phyloP scores from a whole-genome alignment of 2,329 filamentous ascomycete species.

The Phialophora macrospora region DNA sequence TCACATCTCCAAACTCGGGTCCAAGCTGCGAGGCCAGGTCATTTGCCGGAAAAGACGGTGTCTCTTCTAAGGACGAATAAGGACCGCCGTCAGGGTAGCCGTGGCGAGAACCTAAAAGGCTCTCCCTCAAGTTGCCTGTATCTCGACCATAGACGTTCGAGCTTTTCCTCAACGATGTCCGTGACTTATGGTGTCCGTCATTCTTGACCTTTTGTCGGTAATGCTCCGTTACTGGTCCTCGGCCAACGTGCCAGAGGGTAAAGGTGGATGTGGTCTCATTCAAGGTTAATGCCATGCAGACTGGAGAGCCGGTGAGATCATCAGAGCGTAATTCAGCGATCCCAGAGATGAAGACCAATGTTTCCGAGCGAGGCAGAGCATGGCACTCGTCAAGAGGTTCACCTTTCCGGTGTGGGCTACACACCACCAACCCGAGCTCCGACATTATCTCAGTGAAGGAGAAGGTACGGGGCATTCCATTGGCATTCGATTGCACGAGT shows the following conservation, averaged over 20 bases:
- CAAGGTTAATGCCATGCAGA: conserved; percentile 34
- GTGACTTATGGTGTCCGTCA: conserved; percentile 33
- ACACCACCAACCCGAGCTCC: conserved; percentile 38
- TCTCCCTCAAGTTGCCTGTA: conserved; percentile 74
- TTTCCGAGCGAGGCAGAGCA: conserved; percentile 33
- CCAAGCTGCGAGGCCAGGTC: conserved; percentile 72
- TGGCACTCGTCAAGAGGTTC: conserved; percentile 32
- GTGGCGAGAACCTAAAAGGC: conserved; percentile 63
- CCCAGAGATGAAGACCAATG: conserved; percentile 34
- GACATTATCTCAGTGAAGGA: conserved; percentile 37
- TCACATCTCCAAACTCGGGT: conserved; percentile 64
- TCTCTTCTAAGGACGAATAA: conserved; percentile 47
- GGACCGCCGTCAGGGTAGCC: conserved; percentile 41
- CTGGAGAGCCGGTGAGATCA: not conserved
- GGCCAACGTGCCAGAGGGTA: conserved; percentile 37
- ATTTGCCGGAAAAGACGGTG: conserved; percentile 61
- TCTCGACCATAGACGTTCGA: conserved; percentile 63
- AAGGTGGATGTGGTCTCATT: conserved; percentile 35
- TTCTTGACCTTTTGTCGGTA: conserved; percentile 55
- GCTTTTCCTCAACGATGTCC: conserved; percentile 60
- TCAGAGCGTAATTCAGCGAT: conserved; percentile 21
- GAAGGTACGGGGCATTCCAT: conserved; percentile 37
- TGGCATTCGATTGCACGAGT: conserved; percentile 38
- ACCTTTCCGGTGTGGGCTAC: conserved; percentile 32
- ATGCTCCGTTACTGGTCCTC: conserved; percentile 49